A percentile compares a stretch with the other conserved stretches of the same genome.
phyloP scores from a whole-genome alignment of 2,329 filamentous ascomycete species.

The Aspergillus transmontanensis region DNA sequence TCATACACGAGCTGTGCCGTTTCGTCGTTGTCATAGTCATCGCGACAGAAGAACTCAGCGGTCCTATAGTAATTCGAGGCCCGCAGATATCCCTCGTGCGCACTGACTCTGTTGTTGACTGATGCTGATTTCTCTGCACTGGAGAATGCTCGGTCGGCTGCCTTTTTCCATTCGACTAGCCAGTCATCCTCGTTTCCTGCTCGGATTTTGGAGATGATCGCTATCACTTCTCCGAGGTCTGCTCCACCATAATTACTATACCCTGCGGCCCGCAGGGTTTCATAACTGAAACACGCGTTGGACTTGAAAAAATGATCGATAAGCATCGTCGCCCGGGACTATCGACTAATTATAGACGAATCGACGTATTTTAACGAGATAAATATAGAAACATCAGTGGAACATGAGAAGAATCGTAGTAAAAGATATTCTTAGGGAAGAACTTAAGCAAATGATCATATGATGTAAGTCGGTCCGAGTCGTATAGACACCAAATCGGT shows the following conservation, averaged over 20 bases:
- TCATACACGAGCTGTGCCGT: neutral
- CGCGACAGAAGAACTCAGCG: constrained; percentile 1
- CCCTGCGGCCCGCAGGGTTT: constrained; percentile 1
- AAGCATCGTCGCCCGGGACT: neutral
- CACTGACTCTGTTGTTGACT: neutral
- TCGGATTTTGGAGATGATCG: neutral
- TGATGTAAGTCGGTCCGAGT: too few species aligned
- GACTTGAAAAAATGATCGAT: constrained; percentile 1
- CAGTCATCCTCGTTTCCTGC: constrained; percentile 1
- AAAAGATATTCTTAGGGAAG: neutral
- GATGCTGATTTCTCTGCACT: neutral
- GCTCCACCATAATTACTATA: constrained; percentile 4
- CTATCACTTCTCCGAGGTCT: constrained; percentile 4
- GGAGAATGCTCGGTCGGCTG: neutral
- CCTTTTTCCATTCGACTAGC: constrained; percentile 1
- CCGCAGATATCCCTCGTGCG: constrained; percentile 1
- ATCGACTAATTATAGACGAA: neutral
- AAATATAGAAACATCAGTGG: neutral
- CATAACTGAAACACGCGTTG: constrained; percentile 6
- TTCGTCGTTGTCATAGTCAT: neutral
- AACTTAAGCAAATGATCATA: neutral
- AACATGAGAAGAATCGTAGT: neutral
- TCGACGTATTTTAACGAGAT: neutral
- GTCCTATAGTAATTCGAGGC: constrained; percentile 1
- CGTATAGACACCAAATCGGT: neutral